These are phyloP conservation scores for Cyclotella distinguenda DNA, from an alignment of 108 stramenopile genomes.

Conservation along the genomic window DNA sequence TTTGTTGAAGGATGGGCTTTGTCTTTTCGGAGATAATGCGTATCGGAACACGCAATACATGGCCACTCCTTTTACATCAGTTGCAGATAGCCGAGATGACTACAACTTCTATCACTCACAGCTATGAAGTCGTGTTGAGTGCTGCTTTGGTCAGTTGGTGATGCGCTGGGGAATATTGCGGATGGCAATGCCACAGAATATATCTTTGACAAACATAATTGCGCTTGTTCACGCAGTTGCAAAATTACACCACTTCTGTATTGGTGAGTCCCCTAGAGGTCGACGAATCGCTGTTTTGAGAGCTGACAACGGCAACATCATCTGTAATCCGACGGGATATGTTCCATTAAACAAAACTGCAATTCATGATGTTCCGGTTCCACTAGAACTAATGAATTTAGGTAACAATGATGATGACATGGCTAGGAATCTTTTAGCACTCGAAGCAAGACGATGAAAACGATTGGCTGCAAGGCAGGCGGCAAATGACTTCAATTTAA, in stretches of 20 bases:
- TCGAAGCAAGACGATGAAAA: too few relatives aligned
- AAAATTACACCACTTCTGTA: slow-evolving; percentile 16
- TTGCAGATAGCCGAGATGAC: background rate
- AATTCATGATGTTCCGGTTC: too few relatives aligned
- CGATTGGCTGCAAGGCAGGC: too few relatives aligned
- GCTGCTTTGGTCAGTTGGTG: slow-evolving; percentile 26
- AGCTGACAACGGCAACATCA: background rate
- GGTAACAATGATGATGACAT: too few relatives aligned
- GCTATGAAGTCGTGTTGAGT: slow-evolving; percentile 18
- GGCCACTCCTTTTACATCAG: slow-evolving; percentile 29
- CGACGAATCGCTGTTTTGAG: too few relatives aligned
- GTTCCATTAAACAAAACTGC: background rate
- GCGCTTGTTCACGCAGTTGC: background rate
- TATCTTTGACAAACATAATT: background rate
- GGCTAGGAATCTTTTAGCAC: too few relatives aligned
- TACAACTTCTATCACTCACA: slow-evolving; percentile 33
- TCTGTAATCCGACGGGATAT: background rate
- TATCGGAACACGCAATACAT: slow-evolving; percentile 36
- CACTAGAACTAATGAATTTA: too few relatives aligned
- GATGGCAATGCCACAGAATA: background rate
- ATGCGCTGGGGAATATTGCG: slow-evolving; percentile 12
- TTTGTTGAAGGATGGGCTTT: slow-evolving; percentile 10
- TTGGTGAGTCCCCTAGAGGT: background rate
- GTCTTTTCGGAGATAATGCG: slow-evolving; percentile 45
- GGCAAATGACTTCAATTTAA: too few relatives aligned